Percentiles rank a stretch among this genome's conserved stretches.
phyloP scores from a whole-genome alignment of 495 filamentous ascomycete genomes.

The Echria macrotheca region DNA sequence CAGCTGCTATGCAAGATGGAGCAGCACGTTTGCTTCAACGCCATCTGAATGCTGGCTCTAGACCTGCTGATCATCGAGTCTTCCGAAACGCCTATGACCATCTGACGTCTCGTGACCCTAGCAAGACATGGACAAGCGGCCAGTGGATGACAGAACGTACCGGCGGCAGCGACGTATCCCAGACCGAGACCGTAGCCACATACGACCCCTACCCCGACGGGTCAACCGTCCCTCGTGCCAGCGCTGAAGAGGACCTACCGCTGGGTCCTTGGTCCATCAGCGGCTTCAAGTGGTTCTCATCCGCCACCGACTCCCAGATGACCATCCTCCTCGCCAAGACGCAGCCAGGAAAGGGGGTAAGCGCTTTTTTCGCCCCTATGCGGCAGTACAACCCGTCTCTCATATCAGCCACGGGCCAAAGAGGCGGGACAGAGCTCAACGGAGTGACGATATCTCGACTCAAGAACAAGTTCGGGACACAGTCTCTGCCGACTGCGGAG shows the following conservation, averaged over 20 bases:
- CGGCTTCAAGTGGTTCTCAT: slow-evolving; percentile 77
- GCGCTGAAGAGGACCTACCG: slow-evolving; percentile 31
- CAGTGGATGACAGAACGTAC: slow-evolving; percentile 86
- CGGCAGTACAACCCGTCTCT: slow-evolving; percentile 37
- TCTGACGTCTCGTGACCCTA: slow-evolving; percentile 50
- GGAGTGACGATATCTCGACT: slow-evolving; percentile 62
- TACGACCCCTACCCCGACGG: slow-evolving; percentile 17
- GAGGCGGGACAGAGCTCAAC: slow-evolving; percentile 49
- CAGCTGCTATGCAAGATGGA: slow-evolving; percentile 66
- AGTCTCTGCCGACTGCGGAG: slow-evolving; percentile 64
- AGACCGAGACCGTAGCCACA: slow-evolving; percentile 60
- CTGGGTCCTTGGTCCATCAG: slow-evolving; percentile 57
- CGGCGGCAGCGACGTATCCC: slow-evolving; percentile 68
- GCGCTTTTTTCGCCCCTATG: slow-evolving; percentile 64
- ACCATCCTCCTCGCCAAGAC: slow-evolving; percentile 66
- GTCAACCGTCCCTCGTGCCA: slow-evolving; percentile 12
- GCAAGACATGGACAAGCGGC: slow-evolving; percentile 64
- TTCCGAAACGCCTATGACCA: slow-evolving; percentile 46
- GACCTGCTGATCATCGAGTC: too few species aligned
- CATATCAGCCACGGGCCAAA: slow-evolving; percentile 15
- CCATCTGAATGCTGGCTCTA: too few species aligned
- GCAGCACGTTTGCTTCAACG: slow-evolving; percentile 56
- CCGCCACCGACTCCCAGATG: slow-evolving; percentile 66
- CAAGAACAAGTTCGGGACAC: slow-evolving; percentile 67
- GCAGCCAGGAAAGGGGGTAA: slow-evolving; percentile 44